Conservation (phyloP, 768 basidiomycete genomes). For the Heimioporus sp. region DNA sequence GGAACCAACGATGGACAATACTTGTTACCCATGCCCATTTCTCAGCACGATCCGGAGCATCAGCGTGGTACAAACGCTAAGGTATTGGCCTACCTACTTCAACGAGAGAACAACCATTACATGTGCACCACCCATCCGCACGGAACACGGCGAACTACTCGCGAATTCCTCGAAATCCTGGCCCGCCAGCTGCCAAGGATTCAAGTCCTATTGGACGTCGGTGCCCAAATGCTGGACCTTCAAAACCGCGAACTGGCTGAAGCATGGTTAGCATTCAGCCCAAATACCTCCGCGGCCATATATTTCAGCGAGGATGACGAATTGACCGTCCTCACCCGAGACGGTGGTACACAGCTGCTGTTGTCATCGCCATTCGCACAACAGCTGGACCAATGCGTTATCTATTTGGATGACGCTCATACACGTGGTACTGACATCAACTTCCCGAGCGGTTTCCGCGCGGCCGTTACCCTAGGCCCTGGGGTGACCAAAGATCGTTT, state of each 20-base stretch:
- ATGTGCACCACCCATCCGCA: neutral
- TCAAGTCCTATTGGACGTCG: slow-evolving; percentile 48
- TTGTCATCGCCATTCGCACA: slow-evolving; percentile 29
- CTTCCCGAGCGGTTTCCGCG: slow-evolving; percentile 13
- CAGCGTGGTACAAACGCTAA: slow-evolving; percentile 16
- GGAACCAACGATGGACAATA: slow-evolving; percentile 28
- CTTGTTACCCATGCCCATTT: slow-evolving; percentile 28
- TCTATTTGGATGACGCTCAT: slow-evolving; percentile 18
- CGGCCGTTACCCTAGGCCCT: slow-evolving; percentile 14
- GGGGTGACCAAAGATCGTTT: slow-evolving; percentile 17
- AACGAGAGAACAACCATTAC: slow-evolving; percentile 21
- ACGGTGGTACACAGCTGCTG: slow-evolving; percentile 37
- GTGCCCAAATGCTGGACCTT: slow-evolving; percentile 51
- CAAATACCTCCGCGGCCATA: slow-evolving; percentile 18
- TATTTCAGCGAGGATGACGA: slow-evolving; percentile 20
- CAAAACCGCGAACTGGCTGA: slow-evolving; percentile 38
- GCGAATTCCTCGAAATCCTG: slow-evolving; percentile 29
- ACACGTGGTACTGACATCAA: slow-evolving; percentile 20
- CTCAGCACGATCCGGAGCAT: slow-evolving; percentile 17
- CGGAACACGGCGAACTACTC: slow-evolving; percentile 10
- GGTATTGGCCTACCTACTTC: slow-evolving; percentile 22
- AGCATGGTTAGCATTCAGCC: slow-evolving; percentile 35
- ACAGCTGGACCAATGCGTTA: slow-evolving; percentile 7
- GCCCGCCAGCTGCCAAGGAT: slow-evolving; percentile 32
- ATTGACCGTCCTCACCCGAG: slow-evolving; percentile 33